Conservation (phyloP, 2,329 filamentous ascomycete genomes). For the Diatrype stigma region DNA sequence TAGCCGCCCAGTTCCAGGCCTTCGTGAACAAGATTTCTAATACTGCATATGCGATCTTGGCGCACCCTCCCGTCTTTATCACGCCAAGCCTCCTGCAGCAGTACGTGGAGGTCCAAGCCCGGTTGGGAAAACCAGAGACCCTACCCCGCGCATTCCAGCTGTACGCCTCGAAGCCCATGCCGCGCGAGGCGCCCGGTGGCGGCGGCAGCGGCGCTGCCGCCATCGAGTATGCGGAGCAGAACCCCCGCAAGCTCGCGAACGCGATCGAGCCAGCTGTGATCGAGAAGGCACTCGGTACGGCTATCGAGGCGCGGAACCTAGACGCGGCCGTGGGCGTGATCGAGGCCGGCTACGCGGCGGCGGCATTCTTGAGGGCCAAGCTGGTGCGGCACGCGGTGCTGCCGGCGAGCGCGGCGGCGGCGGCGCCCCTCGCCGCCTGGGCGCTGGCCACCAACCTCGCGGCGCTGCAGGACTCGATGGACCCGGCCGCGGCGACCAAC, state of each 20-base stretch:
- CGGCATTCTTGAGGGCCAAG: slow-evolving; percentile 64
- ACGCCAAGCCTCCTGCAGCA: slow-evolving; percentile 65
- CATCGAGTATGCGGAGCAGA: slow-evolving; percentile 56
- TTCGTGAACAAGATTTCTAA: slow-evolving; percentile 51
- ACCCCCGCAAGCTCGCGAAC: slow-evolving; percentile 64
- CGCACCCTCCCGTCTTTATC: slow-evolving; percentile 75
- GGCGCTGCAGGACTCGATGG: slow-evolving; percentile 69
- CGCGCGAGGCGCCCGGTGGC: slow-evolving; percentile 54
- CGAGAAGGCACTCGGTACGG: slow-evolving; percentile 69
- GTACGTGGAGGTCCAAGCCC: slow-evolving; percentile 74
- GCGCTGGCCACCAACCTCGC: slow-evolving; percentile 65
- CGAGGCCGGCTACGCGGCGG: slow-evolving; percentile 62
- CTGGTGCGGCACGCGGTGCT: slow-evolving; percentile 60
- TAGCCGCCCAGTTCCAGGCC: slow-evolving; percentile 33
- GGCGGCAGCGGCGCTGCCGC: slow-evolving; percentile 23
- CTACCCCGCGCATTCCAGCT: slow-evolving; percentile 77
- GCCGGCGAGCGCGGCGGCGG: slow-evolving; percentile 51
- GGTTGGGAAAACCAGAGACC: slow-evolving; percentile 68
- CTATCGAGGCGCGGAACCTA: slow-evolving; percentile 75
- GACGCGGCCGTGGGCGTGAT: slow-evolving; percentile 73
- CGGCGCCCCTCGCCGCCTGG: slow-evolving; percentile 65
- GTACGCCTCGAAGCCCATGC: slow-evolving; percentile 78
- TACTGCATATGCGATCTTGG: slow-evolving; percentile 65
- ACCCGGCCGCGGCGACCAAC: slow-evolving; percentile 66
- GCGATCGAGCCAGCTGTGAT: slow-evolving; percentile 71